phyloP scores from a whole-genome alignment of 345 rosid genomes.

The Citrus sinensis region DVS_A1.0 CM039165.1:33476501-33477000 shows the following conservation, averaged over 20 bases:
- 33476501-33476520: slow-evolving; percentile 16
- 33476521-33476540: slow-evolving; percentile 1
- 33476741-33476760: slow-evolving; percentile 34
- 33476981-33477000: slow-evolving; percentile 20
- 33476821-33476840: slow-evolving; percentile 31
- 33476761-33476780: slow-evolving; percentile 29
- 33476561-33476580: slow-evolving; percentile 8
- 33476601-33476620: background rate
- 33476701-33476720: slow-evolving; percentile 11
- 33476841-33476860: slow-evolving; percentile 24
- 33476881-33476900: slow-evolving; percentile 33
- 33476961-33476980: slow-evolving; percentile 24
- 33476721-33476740: slow-evolving; percentile 23
- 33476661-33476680: slow-evolving; percentile 30
- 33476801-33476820: slow-evolving; percentile 44
- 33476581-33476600: slow-evolving; percentile 8
- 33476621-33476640: slow-evolving; percentile 7
- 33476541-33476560: slow-evolving; percentile 22
- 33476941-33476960: slow-evolving; percentile 28
- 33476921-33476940: slow-evolving; percentile 35
- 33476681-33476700: slow-evolving; percentile 15
- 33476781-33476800: slow-evolving; percentile 38
- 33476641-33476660: slow-evolving; percentile 14
- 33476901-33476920: slow-evolving; percentile 30
- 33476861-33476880: background rate